Evolutionary conservation across 2,329 filamentous ascomycete genomes (phyloP), one percentile per base, ranked within the genome.

Genomic region (Neocatenulostroma microsporum): DNA sequence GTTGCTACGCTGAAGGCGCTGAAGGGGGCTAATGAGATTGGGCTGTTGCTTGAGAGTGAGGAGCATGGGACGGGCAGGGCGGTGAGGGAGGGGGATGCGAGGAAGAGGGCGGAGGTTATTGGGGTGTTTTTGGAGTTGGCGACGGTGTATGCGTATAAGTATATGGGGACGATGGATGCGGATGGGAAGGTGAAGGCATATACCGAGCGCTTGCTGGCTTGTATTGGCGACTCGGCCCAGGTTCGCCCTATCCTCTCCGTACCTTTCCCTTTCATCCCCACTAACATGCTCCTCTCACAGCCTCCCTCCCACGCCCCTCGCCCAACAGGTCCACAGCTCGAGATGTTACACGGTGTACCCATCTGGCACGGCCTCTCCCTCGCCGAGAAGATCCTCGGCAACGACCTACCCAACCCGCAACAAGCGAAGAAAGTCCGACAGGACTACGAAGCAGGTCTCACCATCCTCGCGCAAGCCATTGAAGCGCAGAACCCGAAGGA

Each of bases 341-440:
- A 50, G 3, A 54, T 64, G 21, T 30, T 59, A 7, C 45, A 51
- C 3, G 49, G 55, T 4, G 46, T 66, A 8, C 56, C 62, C 10
- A 47, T 67, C 15, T 66, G 58, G 57, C 64, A 67, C 39, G 66
- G 60, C n/a, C 54, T 69, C n/a, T 54, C 48, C 30, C 56, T 67
- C 4, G 60, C 66, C 1, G 53, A 56, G 34, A 57, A 57, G 21
- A 59, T 68, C 4, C 57, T 69, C 0, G 61, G 61, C 8, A 39
- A 60, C 7, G 58, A 63, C 44, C 51, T 53, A 31, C 53, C 54
- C 6, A 35, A 49, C 17, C 29, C 38, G 2, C 29, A 45, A 8
- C 36, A 45, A 8, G 53, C 49, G 8, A 36, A 36, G 14, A 41
- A 48, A 24, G 40, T 55, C n/a, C 37, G 49, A 5, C 34, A 41